phyloP scores from a whole-genome alignment of 495 filamentous ascomycete species.

The Sabuloglossum arenarium region DNA sequence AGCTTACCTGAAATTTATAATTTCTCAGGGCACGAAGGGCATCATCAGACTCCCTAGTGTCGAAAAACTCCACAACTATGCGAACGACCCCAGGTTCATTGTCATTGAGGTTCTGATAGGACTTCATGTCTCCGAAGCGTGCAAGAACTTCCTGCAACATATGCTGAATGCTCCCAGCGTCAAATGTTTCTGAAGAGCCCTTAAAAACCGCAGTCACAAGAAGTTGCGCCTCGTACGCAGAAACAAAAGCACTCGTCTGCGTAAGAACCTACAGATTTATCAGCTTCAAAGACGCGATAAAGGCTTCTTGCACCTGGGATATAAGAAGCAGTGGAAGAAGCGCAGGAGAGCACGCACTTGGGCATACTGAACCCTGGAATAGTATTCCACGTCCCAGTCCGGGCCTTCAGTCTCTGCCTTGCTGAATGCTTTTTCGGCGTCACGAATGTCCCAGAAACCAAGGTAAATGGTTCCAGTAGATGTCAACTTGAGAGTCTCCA shows the following conservation, averaged over 20 bases:
- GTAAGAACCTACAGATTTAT: conserved; percentile 10
- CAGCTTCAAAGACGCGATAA: neutral
- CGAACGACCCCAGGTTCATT: conserved; percentile 18
- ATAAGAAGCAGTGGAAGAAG: neutral
- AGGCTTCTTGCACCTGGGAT: neutral
- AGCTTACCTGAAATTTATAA: conserved; percentile 26
- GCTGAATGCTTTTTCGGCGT: conserved; percentile 27
- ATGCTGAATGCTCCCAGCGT: conserved; percentile 18
- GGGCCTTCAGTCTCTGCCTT: conserved; percentile 21
- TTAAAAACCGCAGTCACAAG: conserved; percentile 21
- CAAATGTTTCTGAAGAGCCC: conserved; percentile 6
- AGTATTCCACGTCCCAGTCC: conserved; percentile 20
- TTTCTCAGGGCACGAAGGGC: conserved; percentile 23
- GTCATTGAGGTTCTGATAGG: conserved; percentile 21
- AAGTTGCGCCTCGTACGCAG: conserved; percentile 29
- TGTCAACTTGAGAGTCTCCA: conserved; percentile 9
- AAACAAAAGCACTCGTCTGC: neutral
- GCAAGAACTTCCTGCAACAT: conserved; percentile 26
- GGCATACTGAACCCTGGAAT: neutral
- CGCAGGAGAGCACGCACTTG: neutral
- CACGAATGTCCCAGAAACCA: conserved; percentile 33
- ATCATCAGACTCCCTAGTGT: conserved; percentile 21
- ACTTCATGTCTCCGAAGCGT: conserved; percentile 31
- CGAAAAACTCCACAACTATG: conserved; percentile 33
- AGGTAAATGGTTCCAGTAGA: conserved; percentile 28